Evolutionary conservation across 768 basidiomycete species (phyloP).

Genomic region (Termitomyces sp.): DNA sequence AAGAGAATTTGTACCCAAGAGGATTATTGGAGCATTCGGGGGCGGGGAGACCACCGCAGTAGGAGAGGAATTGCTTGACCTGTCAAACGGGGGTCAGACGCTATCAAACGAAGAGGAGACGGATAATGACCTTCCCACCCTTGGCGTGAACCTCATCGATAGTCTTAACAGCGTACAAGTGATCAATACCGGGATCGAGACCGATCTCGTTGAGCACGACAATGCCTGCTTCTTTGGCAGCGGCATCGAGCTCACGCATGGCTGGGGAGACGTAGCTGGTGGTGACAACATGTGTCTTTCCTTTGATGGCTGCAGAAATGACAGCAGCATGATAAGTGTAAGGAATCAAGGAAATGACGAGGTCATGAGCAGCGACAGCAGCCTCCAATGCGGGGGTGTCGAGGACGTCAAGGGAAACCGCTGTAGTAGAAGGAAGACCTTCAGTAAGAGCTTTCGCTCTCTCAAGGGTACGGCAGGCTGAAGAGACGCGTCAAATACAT

Average conservation of each 20-base stretch:
- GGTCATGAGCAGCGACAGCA: constrained; percentile 80
- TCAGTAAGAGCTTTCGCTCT: constrained; percentile 68
- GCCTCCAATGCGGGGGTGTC: constrained; percentile 69
- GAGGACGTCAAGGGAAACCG: constrained; percentile 80
- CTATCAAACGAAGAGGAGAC: background rate
- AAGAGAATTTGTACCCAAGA: constrained; percentile 98
- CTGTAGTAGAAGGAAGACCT: constrained; percentile 66
- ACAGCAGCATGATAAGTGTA: constrained; percentile 89
- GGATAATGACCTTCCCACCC: constrained; percentile 78
- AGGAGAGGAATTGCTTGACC: constrained; percentile 90
- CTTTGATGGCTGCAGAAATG: constrained; percentile 87
- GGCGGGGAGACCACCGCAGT: constrained; percentile 95
- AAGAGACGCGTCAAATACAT: background rate
- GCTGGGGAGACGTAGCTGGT: constrained; percentile 93
- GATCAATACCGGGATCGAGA: constrained; percentile 93
- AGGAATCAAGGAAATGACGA: constrained; percentile 95
- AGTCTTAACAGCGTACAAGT: constrained; percentile 91
- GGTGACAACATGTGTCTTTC: constrained; percentile 92
- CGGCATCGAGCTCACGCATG: constrained; percentile 82
- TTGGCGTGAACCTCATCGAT: constrained; percentile 91
- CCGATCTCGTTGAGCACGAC: constrained; percentile 98
- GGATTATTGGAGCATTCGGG: constrained; percentile 91
- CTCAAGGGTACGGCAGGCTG: constrained; percentile 85
- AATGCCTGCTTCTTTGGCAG: constrained; percentile 83
- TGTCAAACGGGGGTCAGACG: constrained; percentile 21